phyloP scores from a whole-genome alignment of 2,329 filamentous ascomycete genomes.

The Fusarium fracticaudum region DNA sequence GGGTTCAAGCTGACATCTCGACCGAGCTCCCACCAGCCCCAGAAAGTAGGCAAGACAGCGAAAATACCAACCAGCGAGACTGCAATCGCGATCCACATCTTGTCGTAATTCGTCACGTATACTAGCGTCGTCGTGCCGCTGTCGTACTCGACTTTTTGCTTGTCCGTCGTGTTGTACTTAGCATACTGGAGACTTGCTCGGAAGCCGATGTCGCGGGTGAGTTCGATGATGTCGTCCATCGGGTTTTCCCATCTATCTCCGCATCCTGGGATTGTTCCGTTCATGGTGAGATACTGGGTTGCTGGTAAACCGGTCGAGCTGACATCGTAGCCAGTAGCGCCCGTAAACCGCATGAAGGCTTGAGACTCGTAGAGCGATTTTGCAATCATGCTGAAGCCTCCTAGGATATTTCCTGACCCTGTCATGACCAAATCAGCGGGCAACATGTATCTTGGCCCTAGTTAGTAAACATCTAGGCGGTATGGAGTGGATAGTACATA shows the following conservation, averaged over 20 bases:
- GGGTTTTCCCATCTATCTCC: constrained; percentile 27
- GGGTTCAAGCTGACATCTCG: constrained; percentile 37
- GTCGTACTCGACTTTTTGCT: constrained; percentile 18
- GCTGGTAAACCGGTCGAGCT: constrained; percentile 13
- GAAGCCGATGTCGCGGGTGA: constrained; percentile 34
- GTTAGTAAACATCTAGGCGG: neutral
- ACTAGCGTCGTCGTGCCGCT: constrained; percentile 26
- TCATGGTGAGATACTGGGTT: constrained; percentile 35
- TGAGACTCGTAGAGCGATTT: constrained; percentile 8
- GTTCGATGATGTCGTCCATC: constrained; percentile 38
- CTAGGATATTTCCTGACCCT: constrained; percentile 23
- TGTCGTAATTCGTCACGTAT: constrained; percentile 29
- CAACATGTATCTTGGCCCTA: constrained; percentile 14
- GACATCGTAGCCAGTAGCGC: constrained; percentile 29
- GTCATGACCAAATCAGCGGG: neutral
- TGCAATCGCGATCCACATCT: constrained; percentile 34
- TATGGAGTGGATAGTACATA: neutral
- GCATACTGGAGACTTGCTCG: constrained; percentile 36
- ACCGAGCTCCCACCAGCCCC: constrained; percentile 40
- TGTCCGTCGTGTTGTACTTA: constrained; percentile 27
- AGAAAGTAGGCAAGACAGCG: constrained; percentile 29
- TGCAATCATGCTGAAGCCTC: constrained; percentile 30
- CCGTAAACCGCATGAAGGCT: constrained; percentile 24
- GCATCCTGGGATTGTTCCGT: neutral
- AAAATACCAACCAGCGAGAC: constrained; percentile 33